Evolutionary conservation across 2,329 filamentous ascomycete genomes (phyloP).

Genomic region (Penicillium corylophilum): DNA sequence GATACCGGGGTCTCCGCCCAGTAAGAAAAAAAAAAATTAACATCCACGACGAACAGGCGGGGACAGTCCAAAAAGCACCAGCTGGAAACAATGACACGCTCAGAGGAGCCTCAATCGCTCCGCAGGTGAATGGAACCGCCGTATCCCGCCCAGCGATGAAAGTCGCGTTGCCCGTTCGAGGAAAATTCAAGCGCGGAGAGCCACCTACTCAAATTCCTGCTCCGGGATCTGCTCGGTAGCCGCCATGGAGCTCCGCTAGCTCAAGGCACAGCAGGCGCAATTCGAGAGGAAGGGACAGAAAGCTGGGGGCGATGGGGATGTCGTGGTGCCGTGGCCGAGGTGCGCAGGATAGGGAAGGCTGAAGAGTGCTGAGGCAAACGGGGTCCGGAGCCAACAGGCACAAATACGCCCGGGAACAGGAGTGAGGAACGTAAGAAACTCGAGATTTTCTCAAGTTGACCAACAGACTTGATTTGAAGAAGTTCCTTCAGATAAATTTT

Average conservation of each 20-base stretch:
- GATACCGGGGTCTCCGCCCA: neutral
- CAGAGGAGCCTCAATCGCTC: neutral
- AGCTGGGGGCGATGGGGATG: neutral
- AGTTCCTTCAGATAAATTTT: conserved; percentile 2
- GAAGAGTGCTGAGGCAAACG: conserved; percentile 11
- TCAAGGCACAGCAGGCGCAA: conserved; percentile 36
- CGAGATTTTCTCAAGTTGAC: neutral
- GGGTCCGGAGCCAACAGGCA: conserved; percentile 10
- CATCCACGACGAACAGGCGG: neutral
- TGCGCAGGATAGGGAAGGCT: neutral
- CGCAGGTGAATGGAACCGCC: neutral
- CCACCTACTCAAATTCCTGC: conserved; percentile 49
- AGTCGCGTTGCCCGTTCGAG: conserved; percentile 1
- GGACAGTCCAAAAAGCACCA: neutral
- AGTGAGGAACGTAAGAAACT: neutral
- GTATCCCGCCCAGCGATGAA: neutral
- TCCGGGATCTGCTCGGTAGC: conserved; percentile 41
- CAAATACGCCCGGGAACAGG: conserved; percentile 10
- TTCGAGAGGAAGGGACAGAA: conserved; percentile 16
- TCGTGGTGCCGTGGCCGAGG: neutral
- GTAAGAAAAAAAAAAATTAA: conserved; percentile 4
- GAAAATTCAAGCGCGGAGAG: conserved; percentile 10
- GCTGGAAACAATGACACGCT: neutral
- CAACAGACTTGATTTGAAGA: neutral
- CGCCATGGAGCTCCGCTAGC: conserved; percentile 42